Percentiles rank a stretch among this genome's conserved stretches.
Conservation (phyloP, 495 filamentous ascomycete species). For the Hypoxylon lenormandii region DNA sequence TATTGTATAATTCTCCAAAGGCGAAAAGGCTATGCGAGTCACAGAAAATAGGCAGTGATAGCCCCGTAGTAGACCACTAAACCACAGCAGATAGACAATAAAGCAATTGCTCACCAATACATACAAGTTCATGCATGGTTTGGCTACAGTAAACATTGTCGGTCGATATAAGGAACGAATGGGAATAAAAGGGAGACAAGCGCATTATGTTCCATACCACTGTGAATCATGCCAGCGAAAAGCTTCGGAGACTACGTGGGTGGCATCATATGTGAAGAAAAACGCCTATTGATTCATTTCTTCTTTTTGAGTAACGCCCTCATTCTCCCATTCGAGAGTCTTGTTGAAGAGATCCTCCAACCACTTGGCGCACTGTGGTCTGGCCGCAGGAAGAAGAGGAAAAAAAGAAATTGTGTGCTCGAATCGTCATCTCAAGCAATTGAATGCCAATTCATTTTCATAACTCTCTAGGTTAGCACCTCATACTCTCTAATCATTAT, state of each 20-base stretch:
- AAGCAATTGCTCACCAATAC: conserved; percentile 36
- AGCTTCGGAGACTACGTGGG: conserved; percentile 15
- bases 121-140: conserved; percentile 27
- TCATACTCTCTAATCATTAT: conserved; percentile 12
- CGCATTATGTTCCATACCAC: conserved; percentile 29
- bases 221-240: conserved; percentile 41
- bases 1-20: conserved; percentile 31
- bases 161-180: conserved; percentile 28
- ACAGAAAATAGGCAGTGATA: conserved; percentile 42
- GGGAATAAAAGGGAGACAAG: conserved; percentile 3
- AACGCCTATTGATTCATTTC: conserved; percentile 5
- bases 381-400: background rate
- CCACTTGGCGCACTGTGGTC: background rate
- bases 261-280: conserved; percentile 33
- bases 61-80: conserved; percentile 33
- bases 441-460: conserved; percentile 5
- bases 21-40: conserved; percentile 40
- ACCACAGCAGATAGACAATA: conserved; percentile 25
- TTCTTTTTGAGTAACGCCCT: background rate
- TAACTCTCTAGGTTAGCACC: conserved; percentile 20
- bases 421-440: background rate
- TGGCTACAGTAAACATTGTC: conserved; percentile 38
- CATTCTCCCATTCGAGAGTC: background rate
- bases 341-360: background rate
- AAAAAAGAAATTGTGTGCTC: background rate